A percentile compares a stretch with the other conserved stretches of the same genome.
These are phyloP conservation scores for Fusarium acutatum DNA, from an alignment of 2,329 filamentous ascomycete genomes.

Conservation along the genomic window DNA sequence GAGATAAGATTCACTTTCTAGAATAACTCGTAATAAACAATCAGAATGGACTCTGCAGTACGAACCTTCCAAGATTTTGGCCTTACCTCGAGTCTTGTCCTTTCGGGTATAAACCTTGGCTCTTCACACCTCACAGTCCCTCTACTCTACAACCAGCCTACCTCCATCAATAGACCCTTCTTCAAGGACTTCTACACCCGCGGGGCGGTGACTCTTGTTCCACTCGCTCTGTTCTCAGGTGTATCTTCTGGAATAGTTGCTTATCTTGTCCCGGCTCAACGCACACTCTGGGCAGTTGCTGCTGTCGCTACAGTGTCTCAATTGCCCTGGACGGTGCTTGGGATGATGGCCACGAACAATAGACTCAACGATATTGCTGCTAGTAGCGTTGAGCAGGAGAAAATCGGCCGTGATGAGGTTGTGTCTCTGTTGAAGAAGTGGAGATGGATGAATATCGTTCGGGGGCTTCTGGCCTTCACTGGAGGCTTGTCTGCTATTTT, in stretches of 20 bases:
- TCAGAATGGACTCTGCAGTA: slow-evolving; percentile 13
- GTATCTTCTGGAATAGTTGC: slow-evolving; percentile 20
- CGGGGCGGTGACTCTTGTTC: slow-evolving; percentile 18
- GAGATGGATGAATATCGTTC: slow-evolving; percentile 33
- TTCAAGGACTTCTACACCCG: slow-evolving; percentile 31
- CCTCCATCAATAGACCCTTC: slow-evolving; percentile 20
- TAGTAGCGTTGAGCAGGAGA: slow-evolving; percentile 17
- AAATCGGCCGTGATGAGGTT: slow-evolving; percentile 15
- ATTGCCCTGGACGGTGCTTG: slow-evolving; percentile 26
- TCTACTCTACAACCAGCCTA: slow-evolving; percentile 24
- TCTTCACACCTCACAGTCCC: slow-evolving; percentile 30
- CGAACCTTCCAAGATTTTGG: slow-evolving; percentile 14
- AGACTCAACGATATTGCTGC: slow-evolving; percentile 16
- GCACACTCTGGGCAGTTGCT: slow-evolving; percentile 14
- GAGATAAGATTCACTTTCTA: not conserved
- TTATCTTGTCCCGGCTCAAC: slow-evolving; percentile 26
- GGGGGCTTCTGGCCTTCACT: slow-evolving; percentile 21
- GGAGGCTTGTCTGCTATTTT: slow-evolving; percentile 25
- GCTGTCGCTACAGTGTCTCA: slow-evolving; percentile 20
- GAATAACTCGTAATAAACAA: too few species aligned
- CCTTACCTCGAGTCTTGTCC: slow-evolving; percentile 25
- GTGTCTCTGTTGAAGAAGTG: slow-evolving; percentile 21
- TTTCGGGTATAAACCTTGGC: slow-evolving; percentile 25
- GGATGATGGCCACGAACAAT: slow-evolving; percentile 30
- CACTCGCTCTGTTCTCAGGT: slow-evolving; percentile 16